Evolutionary conservation across 306 rosid genomes (phyloP).

Genomic region (Fragaria ananassa): DNA sequence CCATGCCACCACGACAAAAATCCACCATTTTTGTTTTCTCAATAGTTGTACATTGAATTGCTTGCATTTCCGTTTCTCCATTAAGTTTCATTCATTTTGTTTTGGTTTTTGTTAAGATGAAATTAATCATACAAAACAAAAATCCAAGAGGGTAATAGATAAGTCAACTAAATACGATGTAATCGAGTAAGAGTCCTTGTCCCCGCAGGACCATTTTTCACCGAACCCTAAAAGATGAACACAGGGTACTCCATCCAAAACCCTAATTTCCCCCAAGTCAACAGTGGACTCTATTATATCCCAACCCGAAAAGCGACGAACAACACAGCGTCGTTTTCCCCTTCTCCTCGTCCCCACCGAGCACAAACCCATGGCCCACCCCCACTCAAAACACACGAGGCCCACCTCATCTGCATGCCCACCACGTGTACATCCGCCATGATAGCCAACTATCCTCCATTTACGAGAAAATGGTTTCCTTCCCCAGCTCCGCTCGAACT

Average conservation of each 20-base stretch:
- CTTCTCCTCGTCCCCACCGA: background rate
- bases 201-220: background rate
- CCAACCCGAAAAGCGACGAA: background rate
- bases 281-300: background rate
- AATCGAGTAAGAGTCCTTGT: background rate
- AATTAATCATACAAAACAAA: background rate
- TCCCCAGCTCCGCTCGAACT: background rate
- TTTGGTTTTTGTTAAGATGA: no score
- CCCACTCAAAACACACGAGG: background rate
- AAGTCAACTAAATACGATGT: background rate
- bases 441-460: background rate
- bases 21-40: no score
- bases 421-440: background rate
- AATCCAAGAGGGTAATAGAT: background rate
- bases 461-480: background rate
- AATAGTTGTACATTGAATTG: no score
- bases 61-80: no score
- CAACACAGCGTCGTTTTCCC: background rate
- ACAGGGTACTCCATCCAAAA: background rate
- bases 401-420: constrained; percentile 12
- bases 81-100: no score
- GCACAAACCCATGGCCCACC: background rate
- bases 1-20: no score
- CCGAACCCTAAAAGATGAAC: background rate
- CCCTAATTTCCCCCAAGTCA: background rate